These are phyloP conservation scores for Fraxinus latifolia DNA, from an alignment of 305 asterid species.

Conservation along the genomic window DNA sequence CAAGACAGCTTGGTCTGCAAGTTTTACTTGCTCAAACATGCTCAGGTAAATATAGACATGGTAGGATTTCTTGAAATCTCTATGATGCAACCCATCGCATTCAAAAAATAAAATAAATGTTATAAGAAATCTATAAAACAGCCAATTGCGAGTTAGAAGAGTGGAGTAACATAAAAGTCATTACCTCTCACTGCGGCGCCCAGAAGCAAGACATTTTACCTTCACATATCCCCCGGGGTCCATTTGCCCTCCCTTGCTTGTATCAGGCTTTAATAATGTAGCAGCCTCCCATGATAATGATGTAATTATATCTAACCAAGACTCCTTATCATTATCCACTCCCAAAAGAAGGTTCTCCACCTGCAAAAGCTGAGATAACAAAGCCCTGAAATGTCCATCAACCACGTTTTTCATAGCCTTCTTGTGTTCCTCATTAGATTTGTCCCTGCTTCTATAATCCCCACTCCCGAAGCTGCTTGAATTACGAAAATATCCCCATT, in stretches of 20 bases:
- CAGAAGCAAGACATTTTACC: conserved; percentile 90
- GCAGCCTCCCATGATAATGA: conserved; percentile 98
- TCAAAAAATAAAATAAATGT: neutral
- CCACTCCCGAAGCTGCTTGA: conserved; percentile 84
- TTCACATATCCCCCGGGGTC: conserved; percentile 95
- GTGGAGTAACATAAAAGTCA: conserved; percentile 16
- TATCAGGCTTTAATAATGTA: conserved; percentile 79
- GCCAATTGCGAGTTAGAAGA: neutral
- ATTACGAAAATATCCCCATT: conserved; percentile 68
- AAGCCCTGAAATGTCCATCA: conserved; percentile 91
- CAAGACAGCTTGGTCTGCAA: neutral
- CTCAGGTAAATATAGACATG: neutral
- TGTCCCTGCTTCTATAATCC: conserved; percentile 74
- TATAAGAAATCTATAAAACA: conserved; percentile 15
- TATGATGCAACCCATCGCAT: conserved; percentile 3
- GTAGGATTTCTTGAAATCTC: conserved; percentile 8
- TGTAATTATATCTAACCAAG: conserved; percentile 91
- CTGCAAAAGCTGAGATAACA: conserved; percentile 88
- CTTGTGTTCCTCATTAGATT: conserved; percentile 78
- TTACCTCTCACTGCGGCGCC: conserved; percentile 85
- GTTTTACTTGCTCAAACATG: neutral
- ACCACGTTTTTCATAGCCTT: conserved; percentile 79
- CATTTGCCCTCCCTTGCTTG: conserved; percentile 91
- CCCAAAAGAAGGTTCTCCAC: conserved; percentile 77
- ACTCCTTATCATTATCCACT: conserved; percentile 69